phyloP scores from a whole-genome alignment of 371 early-diverging fungal species.

The Lichtheimia ramosa region DNA sequence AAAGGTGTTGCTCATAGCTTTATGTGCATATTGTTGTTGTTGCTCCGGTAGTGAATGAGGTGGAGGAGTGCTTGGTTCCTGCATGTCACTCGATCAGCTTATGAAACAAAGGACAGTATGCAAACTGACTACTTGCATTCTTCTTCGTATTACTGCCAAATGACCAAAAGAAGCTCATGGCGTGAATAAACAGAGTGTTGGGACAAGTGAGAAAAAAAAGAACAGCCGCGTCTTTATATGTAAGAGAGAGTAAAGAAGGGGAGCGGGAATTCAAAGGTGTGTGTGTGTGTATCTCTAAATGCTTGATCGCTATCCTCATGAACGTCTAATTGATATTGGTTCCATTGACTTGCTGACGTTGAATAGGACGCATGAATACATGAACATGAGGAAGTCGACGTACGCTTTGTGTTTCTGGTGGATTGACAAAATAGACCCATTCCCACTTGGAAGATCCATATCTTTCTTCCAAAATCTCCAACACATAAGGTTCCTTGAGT shows the following conservation, averaged over 20 bases:
- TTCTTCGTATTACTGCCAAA: conserved; percentile 25
- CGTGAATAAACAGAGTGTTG: background rate
- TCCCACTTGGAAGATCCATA: conserved; percentile 29
- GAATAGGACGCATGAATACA: conserved; percentile 34
- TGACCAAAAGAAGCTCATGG: conserved; percentile 45
- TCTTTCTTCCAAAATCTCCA: conserved; percentile 21
- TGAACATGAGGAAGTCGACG: conserved; percentile 42
- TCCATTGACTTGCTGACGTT: too few relatives aligned
- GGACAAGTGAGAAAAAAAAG: conserved; percentile 4
- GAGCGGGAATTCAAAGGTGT: background rate
- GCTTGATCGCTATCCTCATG: too few relatives aligned
- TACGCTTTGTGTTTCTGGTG: conserved; percentile 39
- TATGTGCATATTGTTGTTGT: conserved; percentile 29
- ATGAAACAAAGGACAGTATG: too few relatives aligned
- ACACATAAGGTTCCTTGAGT: conserved; percentile 27
- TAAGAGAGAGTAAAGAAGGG: background rate
- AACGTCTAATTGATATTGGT: too few relatives aligned
- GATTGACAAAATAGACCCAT: conserved; percentile 47
- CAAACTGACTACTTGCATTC: background rate
- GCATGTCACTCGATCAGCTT: background rate
- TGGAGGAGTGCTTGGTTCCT: conserved; percentile 16
- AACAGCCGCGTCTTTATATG: too few relatives aligned
- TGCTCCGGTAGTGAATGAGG: conserved; percentile 11
- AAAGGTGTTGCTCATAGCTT: conserved; percentile 48
- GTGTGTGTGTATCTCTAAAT: too few relatives aligned